Evolutionary conservation across 2,329 filamentous ascomycete genomes (phyloP).

Genomic region (Chaetomiaceae sp.): DNA sequence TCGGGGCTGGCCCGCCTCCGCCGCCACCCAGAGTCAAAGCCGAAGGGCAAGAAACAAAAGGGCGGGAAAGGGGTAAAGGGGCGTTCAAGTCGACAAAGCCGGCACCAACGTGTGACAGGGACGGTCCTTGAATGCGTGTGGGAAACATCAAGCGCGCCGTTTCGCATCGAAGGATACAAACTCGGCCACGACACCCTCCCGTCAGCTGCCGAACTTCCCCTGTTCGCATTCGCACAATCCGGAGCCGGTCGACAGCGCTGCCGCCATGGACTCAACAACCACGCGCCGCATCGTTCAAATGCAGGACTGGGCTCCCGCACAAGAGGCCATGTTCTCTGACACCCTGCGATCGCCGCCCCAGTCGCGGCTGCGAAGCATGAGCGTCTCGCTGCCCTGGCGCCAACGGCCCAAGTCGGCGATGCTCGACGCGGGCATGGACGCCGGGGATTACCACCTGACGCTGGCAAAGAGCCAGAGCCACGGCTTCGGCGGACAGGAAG

Average conservation of each 20-base stretch:
- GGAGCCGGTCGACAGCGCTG: not conserved
- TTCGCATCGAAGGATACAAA: not conserved
- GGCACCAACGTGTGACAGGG: not conserved
- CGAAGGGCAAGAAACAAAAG: not conserved
- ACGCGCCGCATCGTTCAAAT: constrained; percentile 19
- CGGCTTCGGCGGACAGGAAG: constrained; percentile 9
- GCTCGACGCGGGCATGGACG: constrained; percentile 29
- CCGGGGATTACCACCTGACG: constrained; percentile 21
- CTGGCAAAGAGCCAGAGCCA: constrained; percentile 27
- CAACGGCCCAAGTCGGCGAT: constrained; percentile 39
- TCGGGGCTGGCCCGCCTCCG: not conserved
- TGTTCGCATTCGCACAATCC: not conserved
- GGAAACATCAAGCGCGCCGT: constrained; percentile 1
- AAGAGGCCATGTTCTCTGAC: constrained; percentile 39
- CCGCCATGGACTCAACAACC: constrained; percentile 5
- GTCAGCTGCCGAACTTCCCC: not conserved
- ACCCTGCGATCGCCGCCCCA: constrained; percentile 17
- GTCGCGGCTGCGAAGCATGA: constrained; percentile 42
- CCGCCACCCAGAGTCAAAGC: constrained; percentile 4
- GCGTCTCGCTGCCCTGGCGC: constrained; percentile 45
- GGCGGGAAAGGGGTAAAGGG: constrained; percentile 1
- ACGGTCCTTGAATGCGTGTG: not conserved
- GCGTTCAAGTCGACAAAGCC: not conserved
- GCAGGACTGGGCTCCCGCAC: constrained; percentile 23
- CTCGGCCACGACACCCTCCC: not conserved